Conservation (phyloP, 164 flowering plant genomes). For the Piper betle region DNA sequence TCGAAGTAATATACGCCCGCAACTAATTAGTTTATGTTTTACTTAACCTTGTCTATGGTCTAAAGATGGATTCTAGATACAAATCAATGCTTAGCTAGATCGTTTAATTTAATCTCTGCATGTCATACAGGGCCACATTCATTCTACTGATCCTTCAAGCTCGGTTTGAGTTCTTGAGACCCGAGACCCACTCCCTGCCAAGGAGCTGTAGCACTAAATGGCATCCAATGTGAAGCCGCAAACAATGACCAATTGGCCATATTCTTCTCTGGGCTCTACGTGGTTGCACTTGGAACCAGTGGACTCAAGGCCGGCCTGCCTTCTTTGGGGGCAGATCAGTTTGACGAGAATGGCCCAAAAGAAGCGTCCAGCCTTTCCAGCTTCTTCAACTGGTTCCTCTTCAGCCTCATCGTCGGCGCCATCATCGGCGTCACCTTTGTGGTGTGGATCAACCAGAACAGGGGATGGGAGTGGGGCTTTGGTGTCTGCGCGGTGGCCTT, state of each 20-base stretch:
- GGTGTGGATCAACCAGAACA: slow-evolving; percentile 49
- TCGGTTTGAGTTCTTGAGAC: slow-evolving; percentile 30
- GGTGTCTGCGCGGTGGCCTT: slow-evolving; percentile 37
- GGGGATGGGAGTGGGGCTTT: slow-evolving; percentile 62
- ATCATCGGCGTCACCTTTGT: slow-evolving; percentile 48
- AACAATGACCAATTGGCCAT: slow-evolving; percentile 26
- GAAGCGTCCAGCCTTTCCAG: slow-evolving; percentile 40
- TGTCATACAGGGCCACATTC: slow-evolving; percentile 32
- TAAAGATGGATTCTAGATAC: too few species aligned
- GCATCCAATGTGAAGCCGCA: slow-evolving; percentile 31
- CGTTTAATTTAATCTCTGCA: too few species aligned
- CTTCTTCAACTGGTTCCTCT: slow-evolving; percentile 64
- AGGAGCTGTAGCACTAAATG: slow-evolving; percentile 10
- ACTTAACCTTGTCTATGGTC: too few species aligned
- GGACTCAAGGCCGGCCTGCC: slow-evolving; percentile 62
- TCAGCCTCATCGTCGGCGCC: slow-evolving; percentile 41
- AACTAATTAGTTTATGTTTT: too few species aligned
- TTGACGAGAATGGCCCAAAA: slow-evolving; percentile 40
- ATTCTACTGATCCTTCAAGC: slow-evolving; percentile 48
- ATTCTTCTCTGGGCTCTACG: slow-evolving; percentile 37
- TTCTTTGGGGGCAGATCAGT: slow-evolving; percentile 69
- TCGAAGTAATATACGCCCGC: too few species aligned
- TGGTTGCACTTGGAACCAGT: slow-evolving; percentile 48
- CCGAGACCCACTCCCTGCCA: slow-evolving; percentile 48
- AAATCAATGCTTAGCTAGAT: too few species aligned